Evolutionary conservation across 2,329 filamentous ascomycete genomes (phyloP), one percentile per base, ranked within the genome.

Genomic region (Westerdykella sp.): DNA sequence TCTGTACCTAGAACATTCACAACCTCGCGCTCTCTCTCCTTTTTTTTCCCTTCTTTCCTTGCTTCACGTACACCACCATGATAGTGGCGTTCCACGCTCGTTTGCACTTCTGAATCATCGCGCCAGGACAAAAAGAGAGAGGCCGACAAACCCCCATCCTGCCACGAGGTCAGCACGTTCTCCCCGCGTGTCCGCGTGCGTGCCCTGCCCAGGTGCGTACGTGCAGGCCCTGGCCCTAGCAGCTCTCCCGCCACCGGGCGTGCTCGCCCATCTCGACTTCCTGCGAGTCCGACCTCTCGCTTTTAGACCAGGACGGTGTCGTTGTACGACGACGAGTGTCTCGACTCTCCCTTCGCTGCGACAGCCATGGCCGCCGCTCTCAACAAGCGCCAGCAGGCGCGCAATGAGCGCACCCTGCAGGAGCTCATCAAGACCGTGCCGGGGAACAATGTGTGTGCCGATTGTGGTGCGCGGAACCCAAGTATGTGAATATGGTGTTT

Each of bases 311-410:
- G 25, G 11, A 28, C 25, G 7, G 9, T 12, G 25, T 28, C 4
- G 25, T 28, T 10, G 25, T 10, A 28, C 25, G 7, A 10, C 25
- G 25, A 28, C 25, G 7, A 28, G 9, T 28, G 43, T 46, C 50
- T 42, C n/a, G n/a, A n/a, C n/a, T n/a, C n/a, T n/a, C n/a, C 46
- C 46, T 52, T 45, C 39, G 16, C 28, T 16, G 41, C 42, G 34
- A 43, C 46, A 57, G n/a, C 45, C 49, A 93, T 90, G 86, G 78
- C 86, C 44, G 77, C 79, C 43, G 76, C 81, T 36, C 75, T 94
- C 67, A 95, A 84, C 76, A 98, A 97, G 78, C 88, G 93, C 71
- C 88, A 96, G 73, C 91, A 96, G 77, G 88, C 86, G 75, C 90
- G 93, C 71, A 96, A 98, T 69, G 93, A 98, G 74, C 87, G 87